phyloP scores from a whole-genome alignment of 2,329 filamentous ascomycete species.

The Didymella sp. region DNA sequence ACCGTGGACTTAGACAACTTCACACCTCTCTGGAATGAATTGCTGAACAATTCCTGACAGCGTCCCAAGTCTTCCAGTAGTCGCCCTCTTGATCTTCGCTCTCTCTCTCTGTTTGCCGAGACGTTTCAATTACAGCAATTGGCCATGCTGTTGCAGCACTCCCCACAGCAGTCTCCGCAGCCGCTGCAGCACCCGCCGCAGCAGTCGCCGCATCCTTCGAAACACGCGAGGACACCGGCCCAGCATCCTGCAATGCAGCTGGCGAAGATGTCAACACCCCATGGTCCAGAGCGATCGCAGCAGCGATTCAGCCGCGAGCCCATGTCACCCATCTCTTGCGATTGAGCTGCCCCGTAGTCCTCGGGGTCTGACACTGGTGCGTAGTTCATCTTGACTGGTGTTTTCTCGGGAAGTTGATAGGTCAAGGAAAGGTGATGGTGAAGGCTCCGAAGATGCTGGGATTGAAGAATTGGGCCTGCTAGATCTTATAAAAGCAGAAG shows the following conservation, averaged over 20 bases:
- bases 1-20: too few relatives aligned
- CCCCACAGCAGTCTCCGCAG: constrained; percentile 13
- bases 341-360: constrained; percentile 13
- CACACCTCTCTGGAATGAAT: not conserved
- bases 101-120: not conserved
- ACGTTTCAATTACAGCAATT: constrained; percentile 12
- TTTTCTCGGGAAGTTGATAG: not conserved
- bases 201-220: constrained; percentile 13
- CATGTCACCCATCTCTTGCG: constrained; percentile 10
- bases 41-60: not conserved
- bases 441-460: not conserved
- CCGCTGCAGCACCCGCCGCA: constrained; percentile 11
- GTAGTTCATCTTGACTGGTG: constrained; percentile 14
- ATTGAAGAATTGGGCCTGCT: not conserved
- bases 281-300: constrained; percentile 22
- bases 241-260: constrained; percentile 22
- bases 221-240: constrained; percentile 18
- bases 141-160: constrained; percentile 10
- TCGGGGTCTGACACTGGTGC: constrained; percentile 17
- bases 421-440: not conserved
- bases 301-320: constrained; percentile 10
- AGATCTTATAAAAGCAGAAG: not conserved
- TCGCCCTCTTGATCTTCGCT: not conserved
- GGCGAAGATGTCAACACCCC: constrained; percentile 24
- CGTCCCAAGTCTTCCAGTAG: not conserved